phyloP scores from a whole-genome alignment of 1,284 basidiomycete species.

The Cryptococcus neoformans region DNA sequence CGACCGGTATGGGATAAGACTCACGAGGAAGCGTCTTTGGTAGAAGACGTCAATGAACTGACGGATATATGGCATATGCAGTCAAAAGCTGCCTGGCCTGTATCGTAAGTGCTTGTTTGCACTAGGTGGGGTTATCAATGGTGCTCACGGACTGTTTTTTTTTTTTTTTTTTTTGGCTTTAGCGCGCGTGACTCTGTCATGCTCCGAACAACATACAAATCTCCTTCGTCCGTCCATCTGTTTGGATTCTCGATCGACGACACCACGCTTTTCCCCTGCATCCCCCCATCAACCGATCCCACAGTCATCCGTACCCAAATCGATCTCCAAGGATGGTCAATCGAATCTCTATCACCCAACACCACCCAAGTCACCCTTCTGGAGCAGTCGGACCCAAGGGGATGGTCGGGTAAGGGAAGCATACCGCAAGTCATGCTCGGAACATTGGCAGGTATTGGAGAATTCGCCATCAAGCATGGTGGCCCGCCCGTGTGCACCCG shows the following conservation, averaged over 20 bases:
- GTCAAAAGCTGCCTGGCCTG: slow-evolving; percentile 85
- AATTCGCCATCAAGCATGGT: slow-evolving; percentile 91
- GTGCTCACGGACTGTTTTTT: too few species aligned
- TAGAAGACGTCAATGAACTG: slow-evolving; percentile 89
- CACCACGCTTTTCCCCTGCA: slow-evolving; percentile 73
- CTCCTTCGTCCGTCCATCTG: slow-evolving; percentile 89
- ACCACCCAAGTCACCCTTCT: slow-evolving; percentile 92
- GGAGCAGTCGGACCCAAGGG: slow-evolving; percentile 96
- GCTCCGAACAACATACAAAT: slow-evolving; percentile 95
- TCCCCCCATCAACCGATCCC: slow-evolving; percentile 64
- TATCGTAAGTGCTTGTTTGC: slow-evolving; percentile 61
- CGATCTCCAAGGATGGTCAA: slow-evolving; percentile 94
- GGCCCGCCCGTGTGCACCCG: slow-evolving; percentile 87
- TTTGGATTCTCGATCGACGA: slow-evolving; percentile 96
- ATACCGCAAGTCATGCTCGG: slow-evolving; percentile 89
- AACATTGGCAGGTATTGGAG: slow-evolving; percentile 81
- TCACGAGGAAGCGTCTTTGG: slow-evolving; percentile 75
- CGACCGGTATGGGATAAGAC: slow-evolving; percentile 85
- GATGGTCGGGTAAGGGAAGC: slow-evolving; percentile 93
- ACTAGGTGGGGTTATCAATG: neutral
- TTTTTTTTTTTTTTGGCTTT: slow-evolving; percentile 7
- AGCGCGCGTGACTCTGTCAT: slow-evolving; percentile 88
- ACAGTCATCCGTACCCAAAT: slow-evolving; percentile 89
- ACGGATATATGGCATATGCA: slow-evolving; percentile 90
- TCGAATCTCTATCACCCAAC: slow-evolving; percentile 91